Evolutionary conservation across 2,329 filamentous ascomycete genomes (phyloP).

Genomic region (Rhynchosporium graminicola): DNA sequence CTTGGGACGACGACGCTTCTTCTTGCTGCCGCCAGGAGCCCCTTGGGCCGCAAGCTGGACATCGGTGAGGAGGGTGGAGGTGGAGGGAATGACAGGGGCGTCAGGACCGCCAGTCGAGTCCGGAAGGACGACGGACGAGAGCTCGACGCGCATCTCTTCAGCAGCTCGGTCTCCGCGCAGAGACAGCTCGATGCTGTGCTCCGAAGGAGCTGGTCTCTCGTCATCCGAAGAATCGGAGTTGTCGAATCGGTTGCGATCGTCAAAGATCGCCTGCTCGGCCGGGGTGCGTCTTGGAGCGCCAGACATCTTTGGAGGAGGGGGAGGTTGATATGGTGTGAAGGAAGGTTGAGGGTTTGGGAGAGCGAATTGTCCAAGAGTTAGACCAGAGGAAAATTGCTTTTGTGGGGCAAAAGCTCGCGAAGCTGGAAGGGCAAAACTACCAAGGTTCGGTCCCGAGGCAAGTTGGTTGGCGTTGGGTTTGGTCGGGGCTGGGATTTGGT

Average conservation of each 20-base stretch:
- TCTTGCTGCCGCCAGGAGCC: background rate
- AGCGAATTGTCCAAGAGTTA: background rate
- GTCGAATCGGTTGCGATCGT: constrained; percentile 3
- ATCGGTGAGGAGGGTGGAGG: background rate
- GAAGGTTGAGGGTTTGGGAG: background rate
- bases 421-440: too few relatives aligned
- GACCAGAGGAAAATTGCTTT: background rate
- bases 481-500: background rate
- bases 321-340: background rate
- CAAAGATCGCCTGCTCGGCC: background rate
- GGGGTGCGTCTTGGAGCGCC: background rate
- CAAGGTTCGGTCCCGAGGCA: too few relatives aligned
- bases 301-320: background rate
- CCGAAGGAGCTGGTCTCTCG: background rate
- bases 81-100: background rate
- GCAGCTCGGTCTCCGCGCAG: background rate
- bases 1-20: constrained; percentile 7
- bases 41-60: background rate
- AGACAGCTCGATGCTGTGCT: background rate
- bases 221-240: background rate
- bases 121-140: background rate
- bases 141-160: too few relatives aligned
- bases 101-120: background rate
- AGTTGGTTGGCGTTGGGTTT: background rate
- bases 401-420: too few relatives aligned